phyloP scores from a whole-genome alignment of 2,329 filamentous ascomycete genomes.

The Colletotrichum coccodes region DNA sequence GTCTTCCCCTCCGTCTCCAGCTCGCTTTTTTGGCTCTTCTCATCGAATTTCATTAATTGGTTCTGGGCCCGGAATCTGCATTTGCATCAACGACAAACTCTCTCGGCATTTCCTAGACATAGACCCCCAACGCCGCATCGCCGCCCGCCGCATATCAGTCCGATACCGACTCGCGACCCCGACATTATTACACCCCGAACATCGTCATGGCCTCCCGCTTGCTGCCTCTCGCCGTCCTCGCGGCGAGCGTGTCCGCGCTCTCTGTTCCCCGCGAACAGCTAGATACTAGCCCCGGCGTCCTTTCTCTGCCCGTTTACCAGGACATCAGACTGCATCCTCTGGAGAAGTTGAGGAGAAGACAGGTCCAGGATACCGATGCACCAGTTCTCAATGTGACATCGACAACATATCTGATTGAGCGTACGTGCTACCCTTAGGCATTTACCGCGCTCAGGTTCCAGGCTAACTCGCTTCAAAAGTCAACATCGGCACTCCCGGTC shows the following conservation, averaged over 20 bases:
- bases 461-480: conserved; percentile 16
- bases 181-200: not conserved
- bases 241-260: conserved; percentile 14
- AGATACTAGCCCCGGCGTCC: conserved; percentile 20
- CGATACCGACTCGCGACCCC: not conserved
- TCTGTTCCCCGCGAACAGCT: conserved; percentile 12
- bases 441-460: too few species aligned
- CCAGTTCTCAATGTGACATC: conserved; percentile 32
- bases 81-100: conserved; percentile 5
- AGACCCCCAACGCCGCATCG: not conserved
- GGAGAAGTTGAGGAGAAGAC: conserved; percentile 29
- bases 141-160: not conserved
- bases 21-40: conserved; percentile 1
- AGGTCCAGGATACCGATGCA: conserved; percentile 26
- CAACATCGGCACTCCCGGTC: conserved; percentile 48
- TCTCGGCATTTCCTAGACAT: not conserved
- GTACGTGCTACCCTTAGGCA: not conserved
- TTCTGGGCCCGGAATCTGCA: not conserved
- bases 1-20: not conserved
- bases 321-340: conserved; percentile 28
- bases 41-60: conserved; percentile 16
- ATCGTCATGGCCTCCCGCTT: conserved; percentile 12
- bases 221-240: conserved; percentile 14
- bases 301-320: conserved; percentile 33
- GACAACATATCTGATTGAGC: conserved; percentile 34